Base-by-base conservation (phyloP, 2,329 filamentous ascomycete species). In the Penicillium sp. region DNA sequence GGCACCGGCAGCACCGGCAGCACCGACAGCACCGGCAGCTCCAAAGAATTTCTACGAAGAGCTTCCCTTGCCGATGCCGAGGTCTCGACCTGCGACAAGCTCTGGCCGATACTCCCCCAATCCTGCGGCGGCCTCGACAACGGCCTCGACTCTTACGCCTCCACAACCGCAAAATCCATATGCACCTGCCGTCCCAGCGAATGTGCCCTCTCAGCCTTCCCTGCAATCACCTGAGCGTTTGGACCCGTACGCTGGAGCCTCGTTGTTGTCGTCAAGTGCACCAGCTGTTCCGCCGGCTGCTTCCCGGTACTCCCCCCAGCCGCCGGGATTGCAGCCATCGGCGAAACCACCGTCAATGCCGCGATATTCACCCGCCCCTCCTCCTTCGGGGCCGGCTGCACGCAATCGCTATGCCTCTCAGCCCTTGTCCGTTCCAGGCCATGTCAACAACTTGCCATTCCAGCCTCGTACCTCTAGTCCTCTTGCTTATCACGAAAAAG, bases 1-100 rank as follows among this genome's bases (percentile, higher is more conserved):
- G 49, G 35, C 63, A 59, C 50, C 61, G 6, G 59, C 64, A 40
- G 53, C 63, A 3, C 61, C 63, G 11, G 62, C 69, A 39, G 35
- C 63, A 59, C 46, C 62, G 6, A 58, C 64, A 40, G 52, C 63
- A 3, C 61, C 63, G 11, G 62, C 69, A 39, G 67, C 71, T 4
- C 65, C 71, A 1, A 76, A 76, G 60, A 86, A 83, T 65, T 94
- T 94, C 72, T 94, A 92, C 65, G 90, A 93, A 74, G 90, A 94
- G 55, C 79, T 94, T 22, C 90, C 90, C 1, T 74, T 67, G 58
- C 65, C 89, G 53, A 75, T 82, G 1, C 75, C 84, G 4, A 88
- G 82, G 69, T 83, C 86, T n/a, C 84, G 88, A 27, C 84, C 86
- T 11, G 50, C 37, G 18, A 81, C 82, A 24, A 77, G 70, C 56